phyloP scores from a whole-genome alignment of 2,329 filamentous ascomycete genomes.

The Xylogone sp. region DNA sequence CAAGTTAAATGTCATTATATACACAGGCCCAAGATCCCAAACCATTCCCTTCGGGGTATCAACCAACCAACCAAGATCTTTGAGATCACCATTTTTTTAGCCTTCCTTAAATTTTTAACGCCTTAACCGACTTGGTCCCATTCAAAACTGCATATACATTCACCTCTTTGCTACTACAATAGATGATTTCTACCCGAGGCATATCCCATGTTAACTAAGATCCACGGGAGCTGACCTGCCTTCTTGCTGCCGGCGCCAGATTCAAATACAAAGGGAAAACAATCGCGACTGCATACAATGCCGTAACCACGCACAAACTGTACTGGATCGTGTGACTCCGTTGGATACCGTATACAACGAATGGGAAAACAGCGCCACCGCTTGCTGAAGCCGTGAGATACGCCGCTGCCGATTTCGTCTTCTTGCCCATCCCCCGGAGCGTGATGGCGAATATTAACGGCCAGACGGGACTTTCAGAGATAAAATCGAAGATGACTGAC shows the following conservation, averaged over 20 bases:
- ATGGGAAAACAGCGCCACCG: constrained; percentile 24
- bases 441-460: constrained; percentile 78
- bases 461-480: constrained; percentile 80
- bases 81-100: no score
- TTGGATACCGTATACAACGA: constrained; percentile 18
- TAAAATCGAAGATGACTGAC: constrained; percentile 69
- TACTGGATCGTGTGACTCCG: constrained; percentile 14
- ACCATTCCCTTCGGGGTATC: no score
- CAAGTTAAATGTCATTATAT: no score
- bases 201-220: no score
- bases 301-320: constrained; percentile 21
- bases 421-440: constrained; percentile 73
- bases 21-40: no score
- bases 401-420: constrained; percentile 74
- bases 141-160: no score
- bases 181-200: no score
- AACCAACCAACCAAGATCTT: no score
- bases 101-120: no score
- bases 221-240: constrained; percentile 19
- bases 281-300: constrained; percentile 17
- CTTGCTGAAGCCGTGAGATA: constrained; percentile 55
- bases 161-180: no score
- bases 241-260: constrained; percentile 13
- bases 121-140: no score
- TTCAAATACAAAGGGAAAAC: constrained; percentile 25